phyloP scores from a whole-genome alignment of 305 asterid genomes.

The Euphrasia arctica region DNA sequence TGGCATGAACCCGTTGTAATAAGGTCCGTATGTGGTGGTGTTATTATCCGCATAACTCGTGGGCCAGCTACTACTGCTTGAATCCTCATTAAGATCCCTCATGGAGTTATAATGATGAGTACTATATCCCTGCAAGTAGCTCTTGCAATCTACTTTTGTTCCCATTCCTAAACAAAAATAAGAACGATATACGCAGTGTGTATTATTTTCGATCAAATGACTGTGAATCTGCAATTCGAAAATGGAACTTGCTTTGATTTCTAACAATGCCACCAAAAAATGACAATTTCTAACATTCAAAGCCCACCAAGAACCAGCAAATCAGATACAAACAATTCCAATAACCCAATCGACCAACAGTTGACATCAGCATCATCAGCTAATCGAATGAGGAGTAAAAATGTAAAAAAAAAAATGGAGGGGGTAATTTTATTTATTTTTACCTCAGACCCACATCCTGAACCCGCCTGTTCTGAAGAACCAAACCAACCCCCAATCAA shows the following conservation, averaged over 20 bases:
- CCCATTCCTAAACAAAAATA: conserved; percentile 65
- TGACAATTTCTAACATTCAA: too few species aligned
- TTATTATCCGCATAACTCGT: conserved; percentile 57
- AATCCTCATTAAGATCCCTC: conserved; percentile 92
- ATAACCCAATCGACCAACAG: too few species aligned
- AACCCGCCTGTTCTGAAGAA: conserved; percentile 25
- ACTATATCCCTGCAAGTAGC: conserved; percentile 53
- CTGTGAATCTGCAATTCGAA: too few species aligned
- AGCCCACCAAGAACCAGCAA: too few species aligned
- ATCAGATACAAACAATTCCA: too few species aligned
- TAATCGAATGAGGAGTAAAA: conserved; percentile 30
- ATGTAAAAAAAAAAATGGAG: neutral
- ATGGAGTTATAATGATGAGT: conserved; percentile 31
- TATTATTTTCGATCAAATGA: too few species aligned
- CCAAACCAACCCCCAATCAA: neutral
- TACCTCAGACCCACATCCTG: conserved; percentile 92
- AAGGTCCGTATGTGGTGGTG: conserved; percentile 50
- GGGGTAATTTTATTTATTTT: neutral
- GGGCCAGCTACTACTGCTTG: conserved; percentile 81
- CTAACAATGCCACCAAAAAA: too few species aligned
- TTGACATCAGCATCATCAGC: neutral
- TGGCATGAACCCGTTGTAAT: conserved; percentile 58
- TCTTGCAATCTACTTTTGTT: conserved; percentile 52
- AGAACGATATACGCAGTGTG: neutral
- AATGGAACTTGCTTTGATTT: too few species aligned